Conservation (phyloP, 129 eudicot genomes). For the Ambrosia artemisiifolia region DNA sequence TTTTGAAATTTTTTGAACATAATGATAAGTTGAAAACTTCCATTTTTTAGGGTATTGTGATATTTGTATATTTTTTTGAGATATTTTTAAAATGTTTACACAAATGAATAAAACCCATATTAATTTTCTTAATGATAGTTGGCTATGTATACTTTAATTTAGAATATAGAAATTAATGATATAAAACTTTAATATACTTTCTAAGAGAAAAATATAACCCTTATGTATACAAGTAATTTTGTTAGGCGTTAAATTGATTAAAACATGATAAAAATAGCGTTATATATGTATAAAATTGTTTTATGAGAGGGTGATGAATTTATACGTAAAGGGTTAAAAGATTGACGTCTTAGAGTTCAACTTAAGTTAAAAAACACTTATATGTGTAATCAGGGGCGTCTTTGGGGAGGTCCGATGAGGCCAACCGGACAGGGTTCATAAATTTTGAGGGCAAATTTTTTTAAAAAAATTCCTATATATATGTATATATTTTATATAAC, state of each 20-base stretch:
- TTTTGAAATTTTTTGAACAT: slow-evolving; percentile 4
- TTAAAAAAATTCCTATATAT: too few relatives aligned
- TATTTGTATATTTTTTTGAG: slow-evolving; percentile 7
- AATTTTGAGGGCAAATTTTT: too few relatives aligned
- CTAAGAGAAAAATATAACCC: too few relatives aligned
- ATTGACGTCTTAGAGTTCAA: not conserved
- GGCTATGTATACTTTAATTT: not conserved
- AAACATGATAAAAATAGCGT: not conserved
- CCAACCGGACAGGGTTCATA: too few relatives aligned
- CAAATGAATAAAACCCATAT: not conserved
- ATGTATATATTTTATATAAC: too few relatives aligned
- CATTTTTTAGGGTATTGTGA: not conserved
- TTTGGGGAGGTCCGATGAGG: too few relatives aligned
- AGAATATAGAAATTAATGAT: too few relatives aligned
- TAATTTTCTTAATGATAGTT: not conserved
- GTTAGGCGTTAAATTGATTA: not conserved
- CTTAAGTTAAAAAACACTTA: too few relatives aligned
- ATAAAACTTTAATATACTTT: too few relatives aligned
- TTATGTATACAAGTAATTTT: too few relatives aligned
- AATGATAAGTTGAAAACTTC: slow-evolving; percentile 1
- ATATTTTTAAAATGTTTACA: too few relatives aligned
- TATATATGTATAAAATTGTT: not conserved
- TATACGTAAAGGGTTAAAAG: not conserved
- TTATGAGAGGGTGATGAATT: not conserved
- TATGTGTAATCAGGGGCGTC: too few relatives aligned